Conservation (phyloP, 2,329 filamentous ascomycete species). For the Emydomyces testavorans region DNA sequence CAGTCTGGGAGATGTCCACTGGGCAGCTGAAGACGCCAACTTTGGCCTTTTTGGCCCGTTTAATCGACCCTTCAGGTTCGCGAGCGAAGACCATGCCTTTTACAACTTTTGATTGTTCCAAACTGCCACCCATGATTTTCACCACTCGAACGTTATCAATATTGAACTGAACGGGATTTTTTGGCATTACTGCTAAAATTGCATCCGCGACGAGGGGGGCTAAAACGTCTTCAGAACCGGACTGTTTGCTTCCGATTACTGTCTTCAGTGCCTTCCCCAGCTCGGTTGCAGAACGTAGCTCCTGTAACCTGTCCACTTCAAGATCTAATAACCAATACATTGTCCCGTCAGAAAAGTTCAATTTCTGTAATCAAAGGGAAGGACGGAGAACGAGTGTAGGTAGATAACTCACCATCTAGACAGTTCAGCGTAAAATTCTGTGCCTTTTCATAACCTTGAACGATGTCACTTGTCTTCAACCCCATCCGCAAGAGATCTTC, state of each 20-base stretch:
- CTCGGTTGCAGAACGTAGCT: slow-evolving; percentile 68
- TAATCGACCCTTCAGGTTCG: slow-evolving; percentile 82
- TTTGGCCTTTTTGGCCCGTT: slow-evolving; percentile 86
- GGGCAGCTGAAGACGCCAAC: slow-evolving; percentile 94
- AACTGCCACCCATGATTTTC: slow-evolving; percentile 96
- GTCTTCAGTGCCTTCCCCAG: slow-evolving; percentile 92
- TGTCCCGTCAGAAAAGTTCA: background rate
- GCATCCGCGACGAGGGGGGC: slow-evolving; percentile 77
- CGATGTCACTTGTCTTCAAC: slow-evolving; percentile 95
- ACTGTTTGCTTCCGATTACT: slow-evolving; percentile 93
- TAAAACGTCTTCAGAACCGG: slow-evolving; percentile 79
- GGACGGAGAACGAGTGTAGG: too few species aligned
- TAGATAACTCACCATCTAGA: slow-evolving; percentile 60
- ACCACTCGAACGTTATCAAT: slow-evolving; percentile 98
- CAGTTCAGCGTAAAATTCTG: slow-evolving; percentile 75
- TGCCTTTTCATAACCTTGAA: slow-evolving; percentile 88
- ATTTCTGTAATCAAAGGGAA: background rate
- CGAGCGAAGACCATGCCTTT: slow-evolving; percentile 98
- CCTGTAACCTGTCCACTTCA: slow-evolving; percentile 77
- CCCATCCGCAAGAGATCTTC: slow-evolving; percentile 95
- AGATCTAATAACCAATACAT: slow-evolving; percentile 46
- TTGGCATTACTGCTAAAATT: slow-evolving; percentile 77
- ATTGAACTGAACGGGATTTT: slow-evolving; percentile 93
- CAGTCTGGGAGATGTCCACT: slow-evolving; percentile 89
- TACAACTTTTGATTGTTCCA: slow-evolving; percentile 88